Evolutionary conservation across 2,329 filamentous ascomycete species (phyloP).

Genomic region (Beauveria sp.): DNA sequence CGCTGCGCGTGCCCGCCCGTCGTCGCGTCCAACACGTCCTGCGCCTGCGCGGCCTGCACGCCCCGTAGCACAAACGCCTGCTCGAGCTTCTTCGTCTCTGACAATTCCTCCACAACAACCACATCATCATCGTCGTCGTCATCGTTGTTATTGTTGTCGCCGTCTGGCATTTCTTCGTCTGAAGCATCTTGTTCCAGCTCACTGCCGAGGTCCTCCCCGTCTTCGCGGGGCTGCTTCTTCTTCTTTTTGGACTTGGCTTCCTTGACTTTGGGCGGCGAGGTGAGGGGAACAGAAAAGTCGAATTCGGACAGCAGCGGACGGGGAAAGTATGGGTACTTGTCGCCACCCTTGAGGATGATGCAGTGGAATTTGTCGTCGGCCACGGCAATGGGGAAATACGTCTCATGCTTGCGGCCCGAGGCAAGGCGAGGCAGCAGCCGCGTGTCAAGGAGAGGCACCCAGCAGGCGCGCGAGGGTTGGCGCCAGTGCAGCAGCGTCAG

Average conservation of each 20-base stretch:
- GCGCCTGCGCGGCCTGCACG: conserved; percentile 64
- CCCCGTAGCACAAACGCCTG: conserved; percentile 72
- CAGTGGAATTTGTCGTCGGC: conserved; percentile 91
- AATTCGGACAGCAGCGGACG: conserved; percentile 88
- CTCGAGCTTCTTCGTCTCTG: conserved; percentile 60
- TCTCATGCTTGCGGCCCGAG: conserved; percentile 77
- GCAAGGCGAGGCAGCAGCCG: conserved; percentile 73
- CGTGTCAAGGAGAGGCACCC: conserved; percentile 91
- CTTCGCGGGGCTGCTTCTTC: conserved; percentile 21
- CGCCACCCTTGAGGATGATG: conserved; percentile 95
- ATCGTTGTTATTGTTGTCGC: conserved; percentile 30
- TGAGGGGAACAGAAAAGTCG: conserved; percentile 78
- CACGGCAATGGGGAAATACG: conserved; percentile 92
- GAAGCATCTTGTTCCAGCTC: conserved; percentile 24
- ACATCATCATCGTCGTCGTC: conserved; percentile 26
- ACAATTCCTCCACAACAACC: conserved; percentile 23
- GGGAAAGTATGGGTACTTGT: conserved; percentile 89
- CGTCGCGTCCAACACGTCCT: conserved; percentile 65
- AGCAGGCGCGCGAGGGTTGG: conserved; percentile 72
- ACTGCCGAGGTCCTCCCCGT: conserved; percentile 20
- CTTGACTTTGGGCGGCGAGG: conserved; percentile 37
- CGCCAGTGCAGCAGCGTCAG: conserved; percentile 90
- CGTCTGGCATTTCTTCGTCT: conserved; percentile 24
- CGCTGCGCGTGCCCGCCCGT: conserved; percentile 53
- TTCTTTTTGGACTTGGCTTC: conserved; percentile 25